phyloP scores from a whole-genome alignment of 2,329 filamentous ascomycete genomes.

The Macroventuria anomochaeta region DNA sequence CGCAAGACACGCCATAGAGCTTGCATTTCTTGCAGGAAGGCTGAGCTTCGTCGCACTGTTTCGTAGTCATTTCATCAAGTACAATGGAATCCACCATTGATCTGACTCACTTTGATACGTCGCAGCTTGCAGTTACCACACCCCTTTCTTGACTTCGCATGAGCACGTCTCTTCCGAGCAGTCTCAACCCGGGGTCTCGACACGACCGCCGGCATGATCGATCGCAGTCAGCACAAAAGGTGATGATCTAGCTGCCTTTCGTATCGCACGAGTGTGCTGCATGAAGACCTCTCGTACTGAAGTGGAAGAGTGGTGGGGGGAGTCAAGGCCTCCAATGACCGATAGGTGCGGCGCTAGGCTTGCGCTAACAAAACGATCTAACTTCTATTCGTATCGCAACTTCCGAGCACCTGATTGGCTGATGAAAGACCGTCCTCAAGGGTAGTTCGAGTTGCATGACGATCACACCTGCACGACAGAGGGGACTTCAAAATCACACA shows the following conservation, averaged over 20 bases:
- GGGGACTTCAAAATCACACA: no score
- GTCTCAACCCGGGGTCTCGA: slow-evolving; percentile 14
- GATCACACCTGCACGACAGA: no score
- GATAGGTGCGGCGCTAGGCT: background rate
- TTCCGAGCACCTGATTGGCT: background rate
- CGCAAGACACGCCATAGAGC: slow-evolving; percentile 57
- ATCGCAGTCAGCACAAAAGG: background rate
- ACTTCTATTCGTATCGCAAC: background rate
- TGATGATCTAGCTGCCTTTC: background rate
- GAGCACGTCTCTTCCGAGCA: slow-evolving; percentile 41
- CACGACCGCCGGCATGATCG: slow-evolving; percentile 26
- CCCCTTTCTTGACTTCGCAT: slow-evolving; percentile 62
- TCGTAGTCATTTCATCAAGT: slow-evolving; percentile 1
- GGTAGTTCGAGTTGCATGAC: no score
- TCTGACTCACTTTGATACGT: slow-evolving; percentile 59
- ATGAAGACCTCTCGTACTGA: background rate
- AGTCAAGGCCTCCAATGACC: slow-evolving; percentile 1
- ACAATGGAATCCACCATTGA: background rate
- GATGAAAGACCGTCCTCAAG: background rate
- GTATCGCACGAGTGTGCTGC: background rate
- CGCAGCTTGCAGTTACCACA: slow-evolving; percentile 65
- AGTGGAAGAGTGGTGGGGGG: background rate
- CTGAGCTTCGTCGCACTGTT: slow-evolving; percentile 61
- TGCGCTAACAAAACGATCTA: slow-evolving; percentile 1
- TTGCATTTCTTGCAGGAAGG: slow-evolving; percentile 59